Percentiles rank a stretch among this genome's conserved stretches.
These are phyloP conservation scores for Coniella lustricola DNA, from an alignment of 2,329 filamentous ascomycete species.

Conservation along the genomic window DNA sequence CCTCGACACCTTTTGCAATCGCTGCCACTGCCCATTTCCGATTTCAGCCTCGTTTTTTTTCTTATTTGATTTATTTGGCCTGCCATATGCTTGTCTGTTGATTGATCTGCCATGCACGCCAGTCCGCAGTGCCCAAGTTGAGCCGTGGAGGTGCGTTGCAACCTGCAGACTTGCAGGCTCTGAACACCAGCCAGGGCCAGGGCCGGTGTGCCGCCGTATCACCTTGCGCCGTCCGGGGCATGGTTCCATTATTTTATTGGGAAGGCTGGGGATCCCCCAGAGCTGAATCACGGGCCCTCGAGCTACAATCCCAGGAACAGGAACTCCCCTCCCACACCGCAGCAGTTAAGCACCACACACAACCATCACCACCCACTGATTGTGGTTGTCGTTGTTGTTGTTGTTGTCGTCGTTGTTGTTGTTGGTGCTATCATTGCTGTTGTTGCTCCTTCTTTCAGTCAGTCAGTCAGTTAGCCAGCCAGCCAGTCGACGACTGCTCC, in stretches of 20 bases:
- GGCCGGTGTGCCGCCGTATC: constrained; percentile 7
- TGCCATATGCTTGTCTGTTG: too few species aligned
- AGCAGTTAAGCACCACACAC: constrained; percentile 8
- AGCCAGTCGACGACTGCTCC: background rate
- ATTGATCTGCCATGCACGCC: too few species aligned
- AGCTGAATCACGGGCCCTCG: constrained; percentile 7
- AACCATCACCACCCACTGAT: background rate
- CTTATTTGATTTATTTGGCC: too few species aligned
- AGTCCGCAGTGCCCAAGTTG: background rate
- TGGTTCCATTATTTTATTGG: constrained; percentile 11
- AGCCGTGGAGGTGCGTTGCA: constrained; percentile 1
- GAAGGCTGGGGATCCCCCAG: constrained; percentile 13
- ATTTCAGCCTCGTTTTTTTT: too few species aligned
- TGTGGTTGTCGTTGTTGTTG: constrained; percentile 3
- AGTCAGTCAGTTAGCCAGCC: background rate
- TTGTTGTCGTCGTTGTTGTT: background rate
- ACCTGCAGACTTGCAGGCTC: too few species aligned
- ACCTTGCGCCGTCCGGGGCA: constrained; percentile 5
- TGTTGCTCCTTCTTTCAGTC: background rate
- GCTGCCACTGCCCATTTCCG: too few species aligned
- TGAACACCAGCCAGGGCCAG: background rate
- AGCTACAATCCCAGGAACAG: constrained; percentile 10
- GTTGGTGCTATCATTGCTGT: background rate
- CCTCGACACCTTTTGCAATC: too few species aligned
- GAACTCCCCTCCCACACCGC: too few species aligned